Evolutionary conservation across 2,329 filamentous ascomycete genomes (phyloP), one percentile per base, ranked within the genome.

Genomic region (Rhynchosporium secalis): DNA sequence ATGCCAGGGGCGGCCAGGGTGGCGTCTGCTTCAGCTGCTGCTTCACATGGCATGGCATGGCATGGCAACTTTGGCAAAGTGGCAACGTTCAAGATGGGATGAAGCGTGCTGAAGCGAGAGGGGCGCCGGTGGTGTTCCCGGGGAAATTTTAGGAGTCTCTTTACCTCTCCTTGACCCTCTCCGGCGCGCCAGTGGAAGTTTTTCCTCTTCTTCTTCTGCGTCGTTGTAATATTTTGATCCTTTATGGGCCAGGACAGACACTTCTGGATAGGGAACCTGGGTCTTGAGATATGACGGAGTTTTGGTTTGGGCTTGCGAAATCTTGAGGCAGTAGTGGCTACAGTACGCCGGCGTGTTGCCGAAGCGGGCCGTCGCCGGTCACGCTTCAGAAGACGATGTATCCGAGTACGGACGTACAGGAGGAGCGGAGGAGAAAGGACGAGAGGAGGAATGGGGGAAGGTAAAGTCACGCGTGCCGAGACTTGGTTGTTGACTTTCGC

Each of bases 1-100:
- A 58, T 58, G 56, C 46, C 56, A 58, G 55, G 55, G 55, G 41
- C 15, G 43, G 26, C 49, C 29, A n/a, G 13, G 51, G 20, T 9
- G 51, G 10, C 29, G 9, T 10, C 33, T 54, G 51, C 51, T 54
- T 54, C 33, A 54, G n/a, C 20, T 54, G 51, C 33, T 28, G 9
- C 5, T 38, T 54, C 33, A 54, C 51, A 54, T 54, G 43, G n/a
- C 43, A 7, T 8, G n/a, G 43, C n/a, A 20, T 8, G 43, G n/a
- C 43, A 7, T 8, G n/a, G 43, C n/a, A 20, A 20, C 20, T 20
- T 20, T 8, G 43, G 5, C 20, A 46, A 12, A 15, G 15, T 12
- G 40, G 10, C 10, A 43, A 12, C 15, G 20, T 8, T 43, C 8
- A 43, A 43, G 40, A 43, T 43, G 13, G 40, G 4, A 43, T 43